These are phyloP conservation scores for Mangifera indica DNA, from an alignment of 345 rosid species.

Conservation along the genomic window DNA sequence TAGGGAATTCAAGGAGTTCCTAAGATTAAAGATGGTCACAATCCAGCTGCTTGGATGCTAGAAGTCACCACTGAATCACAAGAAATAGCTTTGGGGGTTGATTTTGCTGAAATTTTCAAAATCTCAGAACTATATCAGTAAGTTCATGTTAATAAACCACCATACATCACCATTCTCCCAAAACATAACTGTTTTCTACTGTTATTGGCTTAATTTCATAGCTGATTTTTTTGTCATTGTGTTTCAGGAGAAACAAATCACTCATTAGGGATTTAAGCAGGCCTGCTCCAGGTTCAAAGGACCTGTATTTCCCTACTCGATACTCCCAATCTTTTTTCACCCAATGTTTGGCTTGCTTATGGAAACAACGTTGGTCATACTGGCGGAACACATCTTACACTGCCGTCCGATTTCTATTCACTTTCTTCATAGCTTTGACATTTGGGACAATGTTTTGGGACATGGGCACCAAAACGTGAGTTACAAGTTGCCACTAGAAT, in stretches of 20 bases:
- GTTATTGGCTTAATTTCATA: not conserved
- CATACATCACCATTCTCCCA: no score
- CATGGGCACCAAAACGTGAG: conserved; percentile 40
- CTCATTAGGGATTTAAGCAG: conserved; percentile 41
- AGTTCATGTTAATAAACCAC: not conserved
- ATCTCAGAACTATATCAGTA: conserved; percentile 43
- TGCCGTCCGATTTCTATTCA: conserved; percentile 35
- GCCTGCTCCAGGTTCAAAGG: conserved; percentile 32
- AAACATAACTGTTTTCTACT: no score
- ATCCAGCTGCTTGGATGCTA: conserved; percentile 54
- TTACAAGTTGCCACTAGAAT: not conserved
- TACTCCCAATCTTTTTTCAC: conserved; percentile 40
- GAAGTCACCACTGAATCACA: conserved; percentile 24
- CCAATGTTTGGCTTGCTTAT: conserved; percentile 53
- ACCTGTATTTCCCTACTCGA: conserved; percentile 41
- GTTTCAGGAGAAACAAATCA: conserved; percentile 53
- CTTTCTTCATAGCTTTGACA: conserved; percentile 30
- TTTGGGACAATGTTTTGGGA: conserved; percentile 46
- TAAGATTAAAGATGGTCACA: conserved; percentile 44
- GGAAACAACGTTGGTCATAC: conserved; percentile 52
- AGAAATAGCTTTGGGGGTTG: conserved; percentile 38
- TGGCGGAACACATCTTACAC: conserved; percentile 53
- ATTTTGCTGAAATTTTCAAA: conserved; percentile 40
- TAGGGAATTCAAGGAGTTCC: conserved; percentile 40
- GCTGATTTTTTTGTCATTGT: not conserved